Conservation (phyloP, 345 rosid genomes). For the Xanthoceras sorbifolium region DNA sequence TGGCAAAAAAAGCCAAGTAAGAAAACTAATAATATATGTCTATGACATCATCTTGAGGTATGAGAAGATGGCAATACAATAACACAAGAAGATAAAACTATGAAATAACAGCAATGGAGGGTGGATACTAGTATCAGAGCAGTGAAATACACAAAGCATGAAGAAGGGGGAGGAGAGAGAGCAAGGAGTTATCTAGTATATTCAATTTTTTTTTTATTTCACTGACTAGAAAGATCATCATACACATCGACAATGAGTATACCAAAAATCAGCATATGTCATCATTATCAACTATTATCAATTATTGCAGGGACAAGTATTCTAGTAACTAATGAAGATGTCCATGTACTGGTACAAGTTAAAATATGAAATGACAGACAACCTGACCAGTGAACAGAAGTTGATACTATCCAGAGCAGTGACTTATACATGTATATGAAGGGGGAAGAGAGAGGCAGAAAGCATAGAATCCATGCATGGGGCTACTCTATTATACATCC, state of each 20-base stretch:
- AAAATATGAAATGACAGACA: background rate
- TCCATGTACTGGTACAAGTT: background rate
- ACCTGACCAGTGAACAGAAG: background rate
- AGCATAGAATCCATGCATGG: background rate
- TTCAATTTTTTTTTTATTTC: background rate
- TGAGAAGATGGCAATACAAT: background rate
- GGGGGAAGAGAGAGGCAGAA: background rate
- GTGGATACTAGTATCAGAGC: background rate
- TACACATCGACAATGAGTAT: background rate
- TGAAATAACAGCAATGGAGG: background rate
- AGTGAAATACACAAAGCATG: background rate
- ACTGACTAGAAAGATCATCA: background rate
- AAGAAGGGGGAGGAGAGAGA: background rate
- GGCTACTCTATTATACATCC: background rate
- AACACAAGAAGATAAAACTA: background rate
- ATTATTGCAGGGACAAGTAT: background rate
- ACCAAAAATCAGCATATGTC: background rate
- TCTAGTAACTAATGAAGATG: background rate
- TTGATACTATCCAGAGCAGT: background rate
- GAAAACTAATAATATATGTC: conserved; percentile 2
- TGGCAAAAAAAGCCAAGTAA: conserved; percentile 37
- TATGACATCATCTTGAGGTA: background rate
- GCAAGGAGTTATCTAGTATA: no score
- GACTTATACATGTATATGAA: background rate
- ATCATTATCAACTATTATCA: conserved; percentile 5